Base-by-base conservation (phyloP, 2,329 filamentous ascomycete species). In the Colletotrichum lini region DNA sequence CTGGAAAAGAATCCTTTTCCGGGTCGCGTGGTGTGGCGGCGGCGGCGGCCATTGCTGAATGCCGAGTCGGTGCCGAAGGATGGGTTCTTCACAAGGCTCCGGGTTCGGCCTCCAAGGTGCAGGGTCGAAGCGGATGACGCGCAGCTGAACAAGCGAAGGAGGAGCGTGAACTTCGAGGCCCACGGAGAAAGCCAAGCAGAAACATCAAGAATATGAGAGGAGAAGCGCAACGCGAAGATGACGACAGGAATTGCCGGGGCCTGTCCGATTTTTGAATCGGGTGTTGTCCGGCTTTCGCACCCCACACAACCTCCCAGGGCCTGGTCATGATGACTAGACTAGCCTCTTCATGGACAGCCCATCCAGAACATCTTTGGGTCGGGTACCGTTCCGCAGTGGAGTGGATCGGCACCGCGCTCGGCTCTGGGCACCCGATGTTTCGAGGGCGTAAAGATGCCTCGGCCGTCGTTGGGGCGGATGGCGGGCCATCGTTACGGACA, bases 351-450 rank as follows among this genome's bases (percentile, higher is more conserved):
- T 52, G 21, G 44, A 18, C 47, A 26, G 45, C 15, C 30, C 21
- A 50, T 42, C 58, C 63, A 57, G 62, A 58, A 58, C 30, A 23
- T 57, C n/a, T 44, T 44, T 56, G 42, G 21, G 53, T 66, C 52
- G 65, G 59, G 52, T 57, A 64, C 53, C 65, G 65, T 63, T 68
- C 69, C 53, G 65, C 58, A 54, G 65, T 72, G 65, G 69, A 69
- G 69, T 64, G 65, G 69, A 72, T 72, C 69, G 65, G 68, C 47
- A 64, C 69, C 58, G 69, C 67, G 65, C 59, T 72, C 69, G 69
- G 69, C 65, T 60, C 45, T 59, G 52, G 58, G 47, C n/a, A 49
- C 45, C 69, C 65, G 47, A 68, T 69, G 69, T 54, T 70, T 70
- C 64, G 65, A 68, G 44, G 42, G 52, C 65, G 65, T 35, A 49